Evolutionary conservation across 257 asterid genomes (phyloP).

Genomic region (Nicotiana otophora): DNA sequence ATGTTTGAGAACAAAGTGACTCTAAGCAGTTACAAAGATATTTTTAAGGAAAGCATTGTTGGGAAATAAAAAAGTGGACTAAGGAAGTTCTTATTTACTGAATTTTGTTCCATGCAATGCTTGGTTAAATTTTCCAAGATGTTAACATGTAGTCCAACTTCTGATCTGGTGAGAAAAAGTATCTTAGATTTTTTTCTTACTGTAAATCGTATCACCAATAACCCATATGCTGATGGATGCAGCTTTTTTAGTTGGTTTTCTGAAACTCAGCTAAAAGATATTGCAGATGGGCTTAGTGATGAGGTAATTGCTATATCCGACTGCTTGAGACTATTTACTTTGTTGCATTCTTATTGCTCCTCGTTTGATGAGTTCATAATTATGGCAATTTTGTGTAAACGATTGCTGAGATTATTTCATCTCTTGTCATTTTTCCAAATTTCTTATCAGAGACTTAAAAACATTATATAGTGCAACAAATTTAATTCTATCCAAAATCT

Average conservation of each 20-base stretch:
- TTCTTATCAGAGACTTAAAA: not conserved
- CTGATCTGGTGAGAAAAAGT: not conserved
- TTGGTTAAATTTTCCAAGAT: not conserved
- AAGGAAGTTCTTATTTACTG: conserved; percentile 7
- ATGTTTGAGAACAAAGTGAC: not conserved
- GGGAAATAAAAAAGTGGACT: not conserved
- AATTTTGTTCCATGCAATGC: not conserved
- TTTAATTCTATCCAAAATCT: not conserved
- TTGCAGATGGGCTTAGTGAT: conserved; percentile 32
- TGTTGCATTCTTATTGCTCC: not conserved
- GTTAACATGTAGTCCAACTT: not conserved
- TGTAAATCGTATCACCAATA: conserved; percentile 11
- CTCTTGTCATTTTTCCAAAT: not conserved
- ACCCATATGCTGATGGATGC: conserved; percentile 19
- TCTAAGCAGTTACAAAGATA: not conserved
- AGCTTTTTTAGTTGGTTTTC: conserved; percentile 63
- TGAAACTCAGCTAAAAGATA: conserved; percentile 34
- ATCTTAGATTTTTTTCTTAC: not conserved
- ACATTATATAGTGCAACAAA: not conserved
- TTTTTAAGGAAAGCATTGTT: not conserved
- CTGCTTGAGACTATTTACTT: not conserved
- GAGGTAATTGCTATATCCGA: conserved; percentile 31
- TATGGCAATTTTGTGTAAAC: not conserved
- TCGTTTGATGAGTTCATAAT: not conserved
- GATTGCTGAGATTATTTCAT: not conserved